phyloP scores from a whole-genome alignment of 495 filamentous ascomycete genomes.

The Tetracladium marchalianum region DNA sequence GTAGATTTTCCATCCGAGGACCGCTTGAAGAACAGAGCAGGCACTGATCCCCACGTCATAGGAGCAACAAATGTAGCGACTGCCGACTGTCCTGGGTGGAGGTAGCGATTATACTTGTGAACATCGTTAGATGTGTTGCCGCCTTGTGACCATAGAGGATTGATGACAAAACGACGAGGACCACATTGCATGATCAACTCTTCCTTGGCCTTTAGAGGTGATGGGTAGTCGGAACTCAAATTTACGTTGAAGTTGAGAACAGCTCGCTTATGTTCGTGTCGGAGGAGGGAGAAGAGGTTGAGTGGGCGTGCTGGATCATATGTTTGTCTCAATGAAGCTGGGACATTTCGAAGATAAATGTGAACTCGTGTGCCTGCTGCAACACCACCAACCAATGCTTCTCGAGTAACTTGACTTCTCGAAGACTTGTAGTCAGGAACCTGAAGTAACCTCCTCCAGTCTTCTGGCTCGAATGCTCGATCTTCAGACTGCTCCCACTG shows the following conservation, averaged over 20 bases:
- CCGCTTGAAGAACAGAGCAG: slow-evolving; percentile 73
- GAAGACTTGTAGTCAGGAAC: slow-evolving; percentile 76
- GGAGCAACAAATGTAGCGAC: slow-evolving; percentile 86
- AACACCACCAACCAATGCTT: slow-evolving; percentile 79
- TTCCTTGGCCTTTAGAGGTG: slow-evolving; percentile 79
- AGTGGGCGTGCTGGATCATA: slow-evolving; percentile 49
- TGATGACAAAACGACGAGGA: slow-evolving; percentile 73
- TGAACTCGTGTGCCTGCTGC: slow-evolving; percentile 71
- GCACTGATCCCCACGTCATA: slow-evolving; percentile 84
- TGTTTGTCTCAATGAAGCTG: slow-evolving; percentile 42
- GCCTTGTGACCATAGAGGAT: slow-evolving; percentile 76
- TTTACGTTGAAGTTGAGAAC: slow-evolving; percentile 80
- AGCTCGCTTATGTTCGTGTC: slow-evolving; percentile 90
- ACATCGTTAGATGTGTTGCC: slow-evolving; percentile 89
- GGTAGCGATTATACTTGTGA: slow-evolving; percentile 89
- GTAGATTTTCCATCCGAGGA: slow-evolving; percentile 25
- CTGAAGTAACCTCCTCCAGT: slow-evolving; percentile 77
- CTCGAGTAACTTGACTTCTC: slow-evolving; percentile 61
- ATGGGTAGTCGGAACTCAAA: slow-evolving; percentile 57
- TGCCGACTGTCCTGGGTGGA: slow-evolving; percentile 85
- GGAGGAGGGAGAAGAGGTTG: slow-evolving; percentile 71
- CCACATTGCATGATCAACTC: slow-evolving; percentile 84
- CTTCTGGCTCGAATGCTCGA: slow-evolving; percentile 71
- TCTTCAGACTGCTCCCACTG: slow-evolving; percentile 86
- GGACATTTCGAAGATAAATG: slow-evolving; percentile 67